Conservation (phyloP, 1,284 basidiomycete species). For the Golubevia sp. region DNA sequence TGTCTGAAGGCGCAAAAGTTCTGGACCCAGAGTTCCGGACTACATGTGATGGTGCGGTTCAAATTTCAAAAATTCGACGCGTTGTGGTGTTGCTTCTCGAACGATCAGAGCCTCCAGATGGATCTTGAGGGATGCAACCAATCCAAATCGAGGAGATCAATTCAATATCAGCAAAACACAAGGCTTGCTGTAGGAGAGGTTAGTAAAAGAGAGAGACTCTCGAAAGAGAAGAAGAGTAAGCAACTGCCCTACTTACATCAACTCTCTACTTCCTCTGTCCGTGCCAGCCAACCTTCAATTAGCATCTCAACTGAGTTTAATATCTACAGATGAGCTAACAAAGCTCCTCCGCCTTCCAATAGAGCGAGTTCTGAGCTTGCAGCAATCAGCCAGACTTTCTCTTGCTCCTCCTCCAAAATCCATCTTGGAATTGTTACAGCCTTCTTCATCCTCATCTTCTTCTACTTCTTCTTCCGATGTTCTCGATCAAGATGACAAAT, state of each 20-base stretch:
- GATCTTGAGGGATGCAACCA: too few species aligned
- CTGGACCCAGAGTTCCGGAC: too few species aligned
- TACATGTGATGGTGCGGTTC: too few species aligned
- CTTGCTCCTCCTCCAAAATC: not conserved
- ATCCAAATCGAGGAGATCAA: too few species aligned
- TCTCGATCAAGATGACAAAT: not conserved
- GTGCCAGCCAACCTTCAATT: not conserved
- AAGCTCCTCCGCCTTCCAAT: not conserved
- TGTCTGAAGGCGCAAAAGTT: too few species aligned
- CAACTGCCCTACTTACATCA: not conserved
- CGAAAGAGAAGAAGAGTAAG: too few species aligned
- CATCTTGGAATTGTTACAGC: not conserved
- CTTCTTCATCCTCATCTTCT: not conserved
- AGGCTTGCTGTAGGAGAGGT: not conserved
- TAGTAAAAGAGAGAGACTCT: not conserved
- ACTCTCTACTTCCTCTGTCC: not conserved
- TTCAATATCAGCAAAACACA: too few species aligned
- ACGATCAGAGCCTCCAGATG: too few species aligned
- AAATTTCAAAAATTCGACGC: too few species aligned
- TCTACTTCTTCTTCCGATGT: not conserved
- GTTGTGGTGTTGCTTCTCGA: too few species aligned
- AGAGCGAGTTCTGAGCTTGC: not conserved
- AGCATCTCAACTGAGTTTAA: not conserved
- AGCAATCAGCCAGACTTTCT: not conserved
- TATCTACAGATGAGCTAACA: not conserved